These are phyloP conservation scores for Polytolypa hystricis DNA, from an alignment of 2,329 filamentous ascomycete genomes.

Conservation along the genomic window DNA sequence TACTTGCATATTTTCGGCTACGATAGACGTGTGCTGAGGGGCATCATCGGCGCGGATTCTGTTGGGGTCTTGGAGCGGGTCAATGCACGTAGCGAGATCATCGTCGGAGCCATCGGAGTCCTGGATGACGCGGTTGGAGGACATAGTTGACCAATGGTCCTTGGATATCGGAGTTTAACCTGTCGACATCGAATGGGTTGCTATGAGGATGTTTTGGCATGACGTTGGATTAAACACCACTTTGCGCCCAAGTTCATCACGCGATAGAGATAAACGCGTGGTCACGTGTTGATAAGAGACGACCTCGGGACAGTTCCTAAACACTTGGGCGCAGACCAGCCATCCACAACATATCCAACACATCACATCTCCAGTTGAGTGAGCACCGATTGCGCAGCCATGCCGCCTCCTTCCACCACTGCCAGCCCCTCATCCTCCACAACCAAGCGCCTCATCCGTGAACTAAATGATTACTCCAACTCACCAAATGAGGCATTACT, in stretches of 20 bases:
- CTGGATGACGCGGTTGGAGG: slow-evolving; percentile 28
- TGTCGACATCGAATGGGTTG: no score
- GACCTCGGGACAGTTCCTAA: not conserved
- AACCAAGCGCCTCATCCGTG: slow-evolving; percentile 50
- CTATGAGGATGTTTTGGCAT: not conserved
- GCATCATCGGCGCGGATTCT: not conserved
- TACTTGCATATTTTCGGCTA: not conserved
- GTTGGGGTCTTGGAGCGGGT: slow-evolving; percentile 12
- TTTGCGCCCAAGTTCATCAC: not conserved
- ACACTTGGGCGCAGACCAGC: not conserved
- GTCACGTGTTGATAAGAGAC: slow-evolving; percentile 23
- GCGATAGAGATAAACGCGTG: slow-evolving; percentile 15
- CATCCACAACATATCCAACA: not conserved
- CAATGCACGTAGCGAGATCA: slow-evolving; percentile 18
- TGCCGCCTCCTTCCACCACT: no score
- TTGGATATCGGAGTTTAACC: no score
- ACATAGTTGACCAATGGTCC: slow-evolving; percentile 24
- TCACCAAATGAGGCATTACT: slow-evolving; percentile 47
- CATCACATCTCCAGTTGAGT: no score
- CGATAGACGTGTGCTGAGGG: not conserved
- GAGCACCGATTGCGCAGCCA: no score
- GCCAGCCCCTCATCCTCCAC: no score
- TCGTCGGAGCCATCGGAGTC: slow-evolving; percentile 35
- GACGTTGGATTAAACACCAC: not conserved
- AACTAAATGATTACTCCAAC: slow-evolving; percentile 47